Conservation (phyloP, 1,284 basidiomycete species). For the Cutaneotrichosporon cutaneum region DNA sequence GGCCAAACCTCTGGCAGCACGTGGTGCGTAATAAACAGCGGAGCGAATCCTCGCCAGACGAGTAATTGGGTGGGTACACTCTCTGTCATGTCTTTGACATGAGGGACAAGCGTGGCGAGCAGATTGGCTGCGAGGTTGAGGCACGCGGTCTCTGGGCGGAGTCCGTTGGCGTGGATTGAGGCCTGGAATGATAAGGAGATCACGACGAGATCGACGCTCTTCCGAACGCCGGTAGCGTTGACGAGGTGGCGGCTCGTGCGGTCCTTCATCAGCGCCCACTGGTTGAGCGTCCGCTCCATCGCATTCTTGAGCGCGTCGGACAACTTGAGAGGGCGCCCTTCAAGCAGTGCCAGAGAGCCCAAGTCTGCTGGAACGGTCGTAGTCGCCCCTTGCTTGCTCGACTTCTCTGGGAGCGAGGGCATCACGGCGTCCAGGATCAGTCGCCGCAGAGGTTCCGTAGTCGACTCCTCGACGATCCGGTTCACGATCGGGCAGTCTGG, state of each 20-base stretch:
- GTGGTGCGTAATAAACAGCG: conserved; percentile 55
- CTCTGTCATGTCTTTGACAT: conserved; percentile 19
- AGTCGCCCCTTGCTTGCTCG: neutral
- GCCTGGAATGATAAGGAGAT: conserved; percentile 67
- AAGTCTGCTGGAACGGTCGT: conserved; percentile 34
- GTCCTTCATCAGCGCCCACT: conserved; percentile 55
- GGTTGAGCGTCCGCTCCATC: conserved; percentile 58
- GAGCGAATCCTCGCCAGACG: conserved; percentile 65
- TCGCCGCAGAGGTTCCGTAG: conserved; percentile 63
- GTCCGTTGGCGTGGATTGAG: conserved; percentile 64
- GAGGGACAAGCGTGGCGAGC: conserved; percentile 22
- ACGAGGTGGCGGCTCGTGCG: conserved; percentile 34
- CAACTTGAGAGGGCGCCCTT: conserved; percentile 63
- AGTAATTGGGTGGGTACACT: conserved; percentile 41
- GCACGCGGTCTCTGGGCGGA: conserved; percentile 43
- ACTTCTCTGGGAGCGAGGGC: conserved; percentile 44
- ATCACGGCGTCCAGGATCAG: conserved; percentile 67
- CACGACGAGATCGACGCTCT: conserved; percentile 67
- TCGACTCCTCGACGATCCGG: conserved; percentile 61
- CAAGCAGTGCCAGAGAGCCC: conserved; percentile 34
- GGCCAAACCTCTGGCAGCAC: conserved; percentile 55
- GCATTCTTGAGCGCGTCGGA: conserved; percentile 64
- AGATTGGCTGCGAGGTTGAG: conserved; percentile 23
- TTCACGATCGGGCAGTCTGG: conserved; percentile 67
- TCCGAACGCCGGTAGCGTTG: conserved; percentile 64